Evolutionary conservation across 257 asterid species (phyloP).

Genomic region (Salvia miltiorrhiza): DNA sequence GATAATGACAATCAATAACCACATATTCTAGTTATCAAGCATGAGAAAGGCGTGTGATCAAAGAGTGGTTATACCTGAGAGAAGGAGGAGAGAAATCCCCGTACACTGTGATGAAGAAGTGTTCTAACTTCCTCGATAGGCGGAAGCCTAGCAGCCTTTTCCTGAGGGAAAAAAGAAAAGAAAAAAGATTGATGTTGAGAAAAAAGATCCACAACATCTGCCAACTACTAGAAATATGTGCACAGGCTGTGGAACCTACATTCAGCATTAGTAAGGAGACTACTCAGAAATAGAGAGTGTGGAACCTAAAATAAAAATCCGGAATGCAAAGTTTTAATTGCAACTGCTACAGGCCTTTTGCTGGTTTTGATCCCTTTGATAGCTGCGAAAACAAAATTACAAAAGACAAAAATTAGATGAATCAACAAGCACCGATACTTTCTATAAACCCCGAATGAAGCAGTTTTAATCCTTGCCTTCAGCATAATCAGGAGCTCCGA

Average conservation of each 20-base stretch:
- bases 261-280: not conserved
- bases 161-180: slow-evolving; percentile 26
- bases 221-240: not conserved
- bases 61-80: slow-evolving; percentile 40
- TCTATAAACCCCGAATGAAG: not conserved
- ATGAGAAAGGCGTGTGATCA: not conserved
- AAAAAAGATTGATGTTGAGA: not conserved
- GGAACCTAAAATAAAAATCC: slow-evolving; percentile 21
- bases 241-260: no score
- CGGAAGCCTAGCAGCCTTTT: slow-evolving; percentile 61
- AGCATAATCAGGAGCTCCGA: slow-evolving; percentile 97
- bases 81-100: slow-evolving; percentile 75
- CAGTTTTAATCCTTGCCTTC: slow-evolving; percentile 59
- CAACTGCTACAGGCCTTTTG: slow-evolving; percentile 83
- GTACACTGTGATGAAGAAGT: slow-evolving; percentile 52
- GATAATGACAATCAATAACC: not conserved
- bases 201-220: not conserved
- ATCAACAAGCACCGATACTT: not conserved
- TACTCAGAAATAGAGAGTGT: slow-evolving; percentile 25
- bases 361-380: slow-evolving; percentile 96
- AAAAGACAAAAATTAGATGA: not conserved
- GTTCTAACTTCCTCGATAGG: slow-evolving; percentile 71
- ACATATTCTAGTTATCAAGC: not conserved
- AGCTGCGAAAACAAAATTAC: slow-evolving; percentile 44
- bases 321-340: slow-evolving; percentile 36